Evolutionary conservation across 1,284 basidiomycete species (phyloP), one percentile per base, ranked within the genome.

Genomic region (Trichosporon ovoides): DNA sequence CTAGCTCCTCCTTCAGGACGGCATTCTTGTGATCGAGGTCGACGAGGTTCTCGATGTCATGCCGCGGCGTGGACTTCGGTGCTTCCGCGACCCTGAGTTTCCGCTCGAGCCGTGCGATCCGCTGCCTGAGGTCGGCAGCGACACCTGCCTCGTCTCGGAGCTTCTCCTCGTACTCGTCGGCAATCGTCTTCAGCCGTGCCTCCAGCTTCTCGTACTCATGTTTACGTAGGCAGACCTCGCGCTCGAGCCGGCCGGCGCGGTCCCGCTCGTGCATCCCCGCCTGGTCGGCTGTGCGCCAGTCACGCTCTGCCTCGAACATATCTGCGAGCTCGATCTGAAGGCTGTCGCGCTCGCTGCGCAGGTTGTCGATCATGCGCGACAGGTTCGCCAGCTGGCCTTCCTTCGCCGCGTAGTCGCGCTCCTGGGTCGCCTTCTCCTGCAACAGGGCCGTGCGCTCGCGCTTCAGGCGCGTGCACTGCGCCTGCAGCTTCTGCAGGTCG

Each of bases 211-310:
- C 10, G 13, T 60, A 43, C 46, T 63, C 48, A 50, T 68, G 60
- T 14, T 65, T 61, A 22, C 65, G 40, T 9, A 72, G 16, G 64
- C 65, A 74, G 3, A 69, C 57, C 24, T 50, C 19, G 10, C 72
- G 56, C 6, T 57, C 58, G 31, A 66, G n/a, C 16, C 59, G 63
- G 1, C 72, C 72, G 9, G 58, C 40, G 11, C 53, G 56, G 19
- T 71, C 68, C 1, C 60, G 54, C 22, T 63, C 60, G 2, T 22
- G 56, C 16, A 35, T 20, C 10, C 53, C 31, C 1, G 28, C n/a
- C 10, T 52, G 56, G 7, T 53, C 58, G 3, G 46, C 56, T 6
- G 36, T n/a, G 1, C 43, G 56, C 40, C 55, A 62, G 31, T 55
- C 61, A 13, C 56, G 52, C 28, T 55, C 46, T 9, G 60, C 59